Conservation (phyloP, 129 eudicot species). For the Logfia minima region DNA sequence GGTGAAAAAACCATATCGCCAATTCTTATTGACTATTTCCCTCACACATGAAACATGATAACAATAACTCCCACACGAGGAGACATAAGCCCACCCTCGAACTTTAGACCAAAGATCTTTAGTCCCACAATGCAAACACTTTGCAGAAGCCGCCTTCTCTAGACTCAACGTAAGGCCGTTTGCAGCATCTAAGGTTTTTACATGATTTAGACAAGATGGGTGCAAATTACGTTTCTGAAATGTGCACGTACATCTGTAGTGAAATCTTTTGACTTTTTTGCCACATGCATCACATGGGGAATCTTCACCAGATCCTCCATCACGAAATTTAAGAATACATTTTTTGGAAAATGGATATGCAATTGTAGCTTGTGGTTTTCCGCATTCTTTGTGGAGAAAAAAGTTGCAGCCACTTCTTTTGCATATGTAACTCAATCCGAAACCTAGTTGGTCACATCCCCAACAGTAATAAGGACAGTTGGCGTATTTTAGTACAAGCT, state of each 20-base stretch:
- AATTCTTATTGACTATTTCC: constrained; percentile 21
- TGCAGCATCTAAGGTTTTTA: constrained; percentile 7
- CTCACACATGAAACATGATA: constrained; percentile 31
- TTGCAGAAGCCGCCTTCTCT: constrained; percentile 7
- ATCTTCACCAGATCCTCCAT: constrained; percentile 13
- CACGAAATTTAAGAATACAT: constrained; percentile 10
- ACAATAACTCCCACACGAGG: constrained; percentile 23
- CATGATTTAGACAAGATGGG: constrained; percentile 17
- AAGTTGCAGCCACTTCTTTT: constrained; percentile 22
- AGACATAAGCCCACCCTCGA: constrained; percentile 36
- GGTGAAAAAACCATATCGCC: constrained; percentile 15
- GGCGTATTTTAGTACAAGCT: constrained; percentile 3
- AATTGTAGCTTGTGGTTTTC: neutral
- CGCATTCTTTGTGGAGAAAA: constrained; percentile 24
- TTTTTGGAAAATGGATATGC: constrained; percentile 21
- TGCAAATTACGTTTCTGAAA: constrained; percentile 25
- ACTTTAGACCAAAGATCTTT: constrained; percentile 21
- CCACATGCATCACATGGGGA: constrained; percentile 28
- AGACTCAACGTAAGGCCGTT: constrained; percentile 19
- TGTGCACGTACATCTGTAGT: constrained; percentile 20
- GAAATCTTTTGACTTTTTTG: constrained; percentile 23
- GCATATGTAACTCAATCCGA: constrained; percentile 23
- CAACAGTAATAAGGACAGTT: constrained; percentile 23
- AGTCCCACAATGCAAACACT: constrained; percentile 31
- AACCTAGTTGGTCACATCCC: constrained; percentile 35